phyloP scores from a whole-genome alignment of 2,329 filamentous ascomycete species.

The Fusarium graminum region DNA sequence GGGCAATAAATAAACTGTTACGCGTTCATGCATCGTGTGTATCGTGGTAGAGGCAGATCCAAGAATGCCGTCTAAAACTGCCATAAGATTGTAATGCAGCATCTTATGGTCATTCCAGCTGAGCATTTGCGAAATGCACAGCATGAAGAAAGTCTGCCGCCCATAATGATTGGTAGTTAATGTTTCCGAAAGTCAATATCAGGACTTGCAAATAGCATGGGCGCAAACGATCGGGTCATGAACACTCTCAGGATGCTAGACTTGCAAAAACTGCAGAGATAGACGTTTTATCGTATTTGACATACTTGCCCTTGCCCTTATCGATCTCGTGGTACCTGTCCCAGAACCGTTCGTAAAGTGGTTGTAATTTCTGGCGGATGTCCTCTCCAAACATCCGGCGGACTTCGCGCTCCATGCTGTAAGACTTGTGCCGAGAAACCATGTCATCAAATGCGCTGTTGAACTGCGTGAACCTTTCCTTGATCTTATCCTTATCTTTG shows the following conservation, averaged over 20 bases:
- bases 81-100: background rate
- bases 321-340: constrained; percentile 98
- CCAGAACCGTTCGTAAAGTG: constrained; percentile 94
- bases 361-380: constrained; percentile 91
- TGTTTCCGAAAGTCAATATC: background rate
- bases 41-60: background rate
- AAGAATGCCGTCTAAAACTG: background rate
- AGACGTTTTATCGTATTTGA: constrained; percentile 92
- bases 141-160: too few species aligned
- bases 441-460: constrained; percentile 92
- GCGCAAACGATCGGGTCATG: too few species aligned
- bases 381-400: constrained; percentile 83
- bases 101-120: background rate
- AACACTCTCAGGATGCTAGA: constrained; percentile 54
- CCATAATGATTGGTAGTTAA: background rate
- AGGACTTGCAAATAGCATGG: background rate
- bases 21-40: background rate
- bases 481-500: constrained; percentile 96
- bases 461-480: constrained; percentile 94
- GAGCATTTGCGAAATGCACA: background rate
- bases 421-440: constrained; percentile 82
- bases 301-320: constrained; percentile 97
- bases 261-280: constrained; percentile 76
- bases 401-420: constrained; percentile 93
- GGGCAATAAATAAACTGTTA: constrained; percentile 19